Evolutionary conservation across 2,329 filamentous ascomycete species (phyloP), one percentile per base, ranked within the genome.

Genomic region (Penicillium sp.): DNA sequence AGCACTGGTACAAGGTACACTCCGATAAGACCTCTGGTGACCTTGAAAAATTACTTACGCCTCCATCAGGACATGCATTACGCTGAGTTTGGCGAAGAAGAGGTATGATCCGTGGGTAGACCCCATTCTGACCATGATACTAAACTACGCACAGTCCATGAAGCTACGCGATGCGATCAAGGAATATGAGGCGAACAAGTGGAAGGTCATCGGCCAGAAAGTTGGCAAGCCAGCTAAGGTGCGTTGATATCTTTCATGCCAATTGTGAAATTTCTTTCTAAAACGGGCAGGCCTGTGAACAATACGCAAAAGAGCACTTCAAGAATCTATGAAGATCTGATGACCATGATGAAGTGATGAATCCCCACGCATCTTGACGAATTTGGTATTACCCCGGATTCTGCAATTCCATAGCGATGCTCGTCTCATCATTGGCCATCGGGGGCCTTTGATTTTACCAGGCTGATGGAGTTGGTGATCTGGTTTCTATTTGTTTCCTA

Each of bases 161-260:
- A 74, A 75, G 29, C 80, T 99, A 53, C 83, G 95, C 61, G 90
- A 89, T 60, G 94, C 94, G 28, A 99, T 99, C 76, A 96, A 96
- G 76, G 94, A 99, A 71, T 97, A 97, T 75, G 94, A 99, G 71
- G 88, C 90, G 69, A 96, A 95, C 74, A 97, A 97, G 72, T 99
- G 94, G 94, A 97, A 97, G 76, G 85, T 87, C 24, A 97, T 97
- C 69, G 94, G 94, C 33, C 87, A 90, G 72, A 97, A 97, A 75
- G 90, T 99, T 64, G 91, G 92, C 67, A 99, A 99, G 76, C 94
- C 94, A 45, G 94, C 94, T 63, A 99, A 99, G 85, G 88, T 90
- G 41, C 52, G 53, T 55, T 29, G 18, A 36, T 8, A 42, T 13
- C 41, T 8, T 39, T 36, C 45, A 21, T 21, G 18, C 18, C 18